phyloP scores from a whole-genome alignment of 1,284 basidiomycete species.

The Mrakiaceae sp. region DNA sequence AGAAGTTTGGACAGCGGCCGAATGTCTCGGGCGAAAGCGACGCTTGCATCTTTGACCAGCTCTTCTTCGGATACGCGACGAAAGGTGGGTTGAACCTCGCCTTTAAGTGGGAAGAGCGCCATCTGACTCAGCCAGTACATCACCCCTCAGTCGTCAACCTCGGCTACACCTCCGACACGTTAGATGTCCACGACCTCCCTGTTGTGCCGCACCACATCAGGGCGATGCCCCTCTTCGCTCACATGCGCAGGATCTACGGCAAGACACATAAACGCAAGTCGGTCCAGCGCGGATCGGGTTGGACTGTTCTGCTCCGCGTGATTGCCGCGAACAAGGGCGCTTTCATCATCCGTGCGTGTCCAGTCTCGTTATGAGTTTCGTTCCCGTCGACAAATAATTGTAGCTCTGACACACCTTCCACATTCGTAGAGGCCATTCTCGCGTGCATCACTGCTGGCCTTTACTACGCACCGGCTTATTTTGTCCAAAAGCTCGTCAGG shows the following conservation, averaged over 20 bases:
- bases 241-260: slow-evolving; percentile 29
- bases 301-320: slow-evolving; percentile 18
- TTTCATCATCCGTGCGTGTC: slow-evolving; percentile 28
- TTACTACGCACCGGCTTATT: slow-evolving; percentile 68
- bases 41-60: slow-evolving; percentile 47
- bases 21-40: slow-evolving; percentile 33
- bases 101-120: too few species aligned
- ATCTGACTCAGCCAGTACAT: too few species aligned
- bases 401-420: neutral
- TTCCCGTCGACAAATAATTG: neutral
- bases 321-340: slow-evolving; percentile 27
- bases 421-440: slow-evolving; percentile 44
- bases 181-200: slow-evolving; percentile 76
- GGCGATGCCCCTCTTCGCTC: slow-evolving; percentile 29
- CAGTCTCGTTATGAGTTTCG: slow-evolving; percentile 6
- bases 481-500: slow-evolving; percentile 55
- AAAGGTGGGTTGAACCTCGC: neutral
- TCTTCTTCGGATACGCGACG: slow-evolving; percentile 64
- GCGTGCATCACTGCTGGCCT: slow-evolving; percentile 52
- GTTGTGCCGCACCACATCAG: slow-evolving; percentile 63
- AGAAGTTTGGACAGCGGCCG: slow-evolving; percentile 10
- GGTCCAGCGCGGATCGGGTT: slow-evolving; percentile 16
- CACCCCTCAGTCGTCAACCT: slow-evolving; percentile 67
- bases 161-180: slow-evolving; percentile 55
- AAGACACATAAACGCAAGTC: slow-evolving; percentile 20